Conservation (phyloP, 805 yeast species). For the Kuraishia cidri region DNA sequence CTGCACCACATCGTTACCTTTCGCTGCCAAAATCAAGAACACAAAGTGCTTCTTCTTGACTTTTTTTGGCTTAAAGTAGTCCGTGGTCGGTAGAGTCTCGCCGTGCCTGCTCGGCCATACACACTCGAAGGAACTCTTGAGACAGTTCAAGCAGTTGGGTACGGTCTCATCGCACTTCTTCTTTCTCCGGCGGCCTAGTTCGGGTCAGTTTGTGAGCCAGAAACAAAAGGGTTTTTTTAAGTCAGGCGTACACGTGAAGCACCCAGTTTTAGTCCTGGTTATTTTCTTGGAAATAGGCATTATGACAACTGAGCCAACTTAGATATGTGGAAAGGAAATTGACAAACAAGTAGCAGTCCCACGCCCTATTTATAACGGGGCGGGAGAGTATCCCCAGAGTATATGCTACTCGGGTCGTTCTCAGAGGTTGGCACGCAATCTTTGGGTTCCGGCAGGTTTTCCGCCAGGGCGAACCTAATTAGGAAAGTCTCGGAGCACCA, state of each 20-base stretch:
- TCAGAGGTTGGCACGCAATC: no score
- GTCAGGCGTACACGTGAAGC: conserved; percentile 2
- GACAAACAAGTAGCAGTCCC: no score
- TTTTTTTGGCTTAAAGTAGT: neutral
- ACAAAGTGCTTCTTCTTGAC: neutral
- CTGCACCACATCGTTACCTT: neutral
- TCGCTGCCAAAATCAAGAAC: neutral
- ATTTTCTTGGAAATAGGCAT: neutral
- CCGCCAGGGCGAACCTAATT: no score
- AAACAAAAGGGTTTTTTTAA: neutral
- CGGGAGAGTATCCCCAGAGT: no score
- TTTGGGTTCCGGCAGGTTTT: no score
- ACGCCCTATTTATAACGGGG: no score
- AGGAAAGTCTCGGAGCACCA: no score
- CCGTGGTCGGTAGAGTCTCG: neutral
- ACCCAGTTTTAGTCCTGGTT: conserved; percentile 2
- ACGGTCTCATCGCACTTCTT: conserved; percentile 49
- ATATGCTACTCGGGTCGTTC: no score
- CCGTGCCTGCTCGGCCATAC: neutral
- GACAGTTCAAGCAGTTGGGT: conserved; percentile 41
- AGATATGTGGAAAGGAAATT: no score
- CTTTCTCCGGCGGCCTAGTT: conserved; percentile 20
- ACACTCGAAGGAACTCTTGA: conserved; percentile 8
- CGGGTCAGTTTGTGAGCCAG: neutral
- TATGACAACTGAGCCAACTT: no score